phyloP scores from a whole-genome alignment of 2,329 filamentous ascomycete species.

The Trichoderma afroharzianum region DNA sequence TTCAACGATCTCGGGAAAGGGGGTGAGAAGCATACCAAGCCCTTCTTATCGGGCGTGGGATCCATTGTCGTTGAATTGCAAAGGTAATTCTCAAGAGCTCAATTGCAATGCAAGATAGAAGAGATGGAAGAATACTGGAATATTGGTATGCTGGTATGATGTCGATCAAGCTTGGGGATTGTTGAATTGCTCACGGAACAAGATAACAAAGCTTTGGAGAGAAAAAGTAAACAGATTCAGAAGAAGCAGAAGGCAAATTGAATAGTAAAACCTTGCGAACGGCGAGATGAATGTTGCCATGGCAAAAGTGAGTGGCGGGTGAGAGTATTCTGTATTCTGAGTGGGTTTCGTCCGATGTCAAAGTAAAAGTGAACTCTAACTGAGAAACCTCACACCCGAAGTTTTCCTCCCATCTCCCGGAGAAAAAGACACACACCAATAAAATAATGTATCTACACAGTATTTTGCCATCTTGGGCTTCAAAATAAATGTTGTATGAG shows the following conservation, averaged over 20 bases:
- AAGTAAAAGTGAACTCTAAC: neutral
- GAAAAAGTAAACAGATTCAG: neutral
- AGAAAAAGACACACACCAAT: neutral
- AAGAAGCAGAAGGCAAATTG: neutral
- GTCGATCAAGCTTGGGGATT: neutral
- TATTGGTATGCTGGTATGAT: neutral
- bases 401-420: neutral
- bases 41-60: neutral
- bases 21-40: neutral
- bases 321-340: neutral
- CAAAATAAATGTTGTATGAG: neutral
- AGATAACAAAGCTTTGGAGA: neutral
- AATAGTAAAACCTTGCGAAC: neutral
- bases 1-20: neutral
- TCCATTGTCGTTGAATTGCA: neutral
- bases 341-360: neutral
- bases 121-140: too few species aligned
- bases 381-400: neutral
- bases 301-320: neutral
- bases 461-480: neutral
- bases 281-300: neutral
- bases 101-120: neutral
- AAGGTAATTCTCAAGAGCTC: neutral
- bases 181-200: neutral
- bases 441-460: neutral